Base-by-base conservation (phyloP, 2,329 filamentous ascomycete genomes). In the Sclerotiophoma versabilis region DNA sequence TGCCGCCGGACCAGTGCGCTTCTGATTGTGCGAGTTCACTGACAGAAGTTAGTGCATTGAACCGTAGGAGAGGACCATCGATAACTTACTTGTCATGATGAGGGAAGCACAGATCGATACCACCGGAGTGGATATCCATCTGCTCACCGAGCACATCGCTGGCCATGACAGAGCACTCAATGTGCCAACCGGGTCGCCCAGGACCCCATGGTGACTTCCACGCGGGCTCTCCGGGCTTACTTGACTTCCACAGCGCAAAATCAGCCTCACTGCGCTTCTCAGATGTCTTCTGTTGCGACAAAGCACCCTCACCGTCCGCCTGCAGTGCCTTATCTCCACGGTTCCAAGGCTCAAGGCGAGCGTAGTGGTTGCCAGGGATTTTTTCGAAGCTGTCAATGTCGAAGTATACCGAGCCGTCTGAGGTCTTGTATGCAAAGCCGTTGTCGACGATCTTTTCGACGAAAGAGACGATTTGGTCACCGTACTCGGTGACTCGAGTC, bases 81-180 rank as follows among this genome's bases (percentile, higher is more conserved):
- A 10, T 14, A 17, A 49, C 57, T 51, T 46, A 62, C 62, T 96
- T 97, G 38, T 71, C 74, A 95, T 71, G 68, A 47, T 93, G 75
- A 93, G 93, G 73, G 96, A 93, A 2, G 92, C 93, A 77, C 47
- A 98, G 82, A 74, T 98, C 93, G 56, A 96, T 89, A 53, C 93
- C 93, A 23, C 93, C 93, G 19, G 91, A 96, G 75, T 97, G 93
- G 48, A 97, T 91, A 73, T 98, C 93, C 81, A 98, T 92, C 57
- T 88, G 84, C 23, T 87, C 82, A 5, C 93, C 93, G 1, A 98
- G 79, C n/a, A 92, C 84, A 60, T 93, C 91, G 2, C 90, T 93
- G 0, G 93, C 92, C 93, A 98, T 97, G 14, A 92, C 92, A 1
- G 89, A 93, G 85, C 93, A 97, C 78, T 97, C 93, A 68, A 97